A percentile compares a stretch with the other conserved stretches of the same genome.
phyloP scores from a whole-genome alignment of 2,329 filamentous ascomycete species.

The Xylaria sp. region DNA sequence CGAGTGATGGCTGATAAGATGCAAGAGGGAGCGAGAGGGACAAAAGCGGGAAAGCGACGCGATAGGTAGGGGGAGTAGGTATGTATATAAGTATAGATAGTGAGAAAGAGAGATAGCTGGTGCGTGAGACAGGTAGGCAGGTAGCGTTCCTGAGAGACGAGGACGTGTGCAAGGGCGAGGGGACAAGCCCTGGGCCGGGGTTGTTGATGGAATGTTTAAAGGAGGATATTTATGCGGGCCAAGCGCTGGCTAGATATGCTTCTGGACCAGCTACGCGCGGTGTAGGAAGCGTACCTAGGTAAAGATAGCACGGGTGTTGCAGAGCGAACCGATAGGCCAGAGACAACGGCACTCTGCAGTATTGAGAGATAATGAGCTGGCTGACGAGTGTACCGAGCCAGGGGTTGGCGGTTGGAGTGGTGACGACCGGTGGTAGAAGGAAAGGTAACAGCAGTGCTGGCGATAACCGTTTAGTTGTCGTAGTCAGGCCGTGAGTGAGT shows the following conservation, averaged over 20 bases:
- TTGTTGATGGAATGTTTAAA: conserved; percentile 26
- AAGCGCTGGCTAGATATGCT: conserved; percentile 12
- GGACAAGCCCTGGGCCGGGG: conserved; percentile 15
- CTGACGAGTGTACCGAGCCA: conserved; percentile 15
- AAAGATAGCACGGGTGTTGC: conserved; percentile 19
- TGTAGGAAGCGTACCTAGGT: conserved; percentile 3
- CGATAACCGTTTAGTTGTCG: background rate
- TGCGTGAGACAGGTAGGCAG: background rate
- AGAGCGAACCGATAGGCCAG: conserved; percentile 23
- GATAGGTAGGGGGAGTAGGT: background rate
- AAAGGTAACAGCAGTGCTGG: background rate
- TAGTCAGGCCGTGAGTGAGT: background rate
- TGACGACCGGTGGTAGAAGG: background rate
- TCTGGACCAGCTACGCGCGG: background rate
- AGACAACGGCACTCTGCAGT: conserved; percentile 23
- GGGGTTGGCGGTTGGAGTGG: background rate
- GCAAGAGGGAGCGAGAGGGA: background rate
- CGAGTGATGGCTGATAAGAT: conserved; percentile 24
- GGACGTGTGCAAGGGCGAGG: conserved; percentile 11
- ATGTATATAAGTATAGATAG: background rate
- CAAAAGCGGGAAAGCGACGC: conserved; percentile 1
- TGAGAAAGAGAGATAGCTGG: background rate
- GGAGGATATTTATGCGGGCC: conserved; percentile 24
- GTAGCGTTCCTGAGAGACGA: conserved; percentile 14
- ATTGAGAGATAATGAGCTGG: conserved; percentile 27